Percentiles rank a stretch among this genome's conserved stretches.
These are phyloP conservation scores for Rhizophora apiculata DNA, from an alignment of 345 rosid species.

Conservation along the genomic window DNA sequence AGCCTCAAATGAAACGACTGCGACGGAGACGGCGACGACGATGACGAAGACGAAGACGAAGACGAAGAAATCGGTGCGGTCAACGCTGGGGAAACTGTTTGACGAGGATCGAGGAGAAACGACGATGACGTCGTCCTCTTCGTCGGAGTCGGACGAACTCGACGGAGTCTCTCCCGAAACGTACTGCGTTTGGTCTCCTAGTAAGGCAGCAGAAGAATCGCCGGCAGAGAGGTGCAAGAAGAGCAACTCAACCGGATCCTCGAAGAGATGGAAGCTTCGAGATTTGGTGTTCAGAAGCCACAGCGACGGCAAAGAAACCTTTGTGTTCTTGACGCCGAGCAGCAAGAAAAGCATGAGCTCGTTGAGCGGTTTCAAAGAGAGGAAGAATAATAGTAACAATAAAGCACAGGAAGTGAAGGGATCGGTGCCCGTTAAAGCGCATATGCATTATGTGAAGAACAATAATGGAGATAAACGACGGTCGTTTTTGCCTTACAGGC, in stretches of 20 bases:
- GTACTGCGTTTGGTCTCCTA: conserved; percentile 78
- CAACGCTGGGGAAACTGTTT: conserved; percentile 50
- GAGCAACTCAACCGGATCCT: conserved; percentile 53
- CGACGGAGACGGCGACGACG: neutral
- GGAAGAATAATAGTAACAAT: neutral
- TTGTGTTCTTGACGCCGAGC: conserved; percentile 40
- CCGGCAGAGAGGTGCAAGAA: conserved; percentile 38
- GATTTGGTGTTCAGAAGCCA: conserved; percentile 49
- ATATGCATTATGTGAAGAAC: conserved; percentile 4
- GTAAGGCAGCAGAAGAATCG: conserved; percentile 19
- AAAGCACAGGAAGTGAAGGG: conserved; percentile 6
- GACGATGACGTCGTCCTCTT: conserved; percentile 36
- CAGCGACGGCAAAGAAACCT: conserved; percentile 44
- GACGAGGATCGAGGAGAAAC: conserved; percentile 49
- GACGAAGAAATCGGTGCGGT: conserved; percentile 21
- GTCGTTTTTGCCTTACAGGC: conserved; percentile 44
- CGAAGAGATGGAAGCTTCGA: conserved; percentile 70
- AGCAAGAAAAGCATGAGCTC: too few species aligned
- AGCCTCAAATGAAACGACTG: neutral
- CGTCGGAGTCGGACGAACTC: conserved; percentile 60
- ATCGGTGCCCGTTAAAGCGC: conserved; percentile 4
- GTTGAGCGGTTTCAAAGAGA: neutral
- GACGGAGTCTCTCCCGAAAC: conserved; percentile 42
- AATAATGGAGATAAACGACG: conserved; percentile 41
- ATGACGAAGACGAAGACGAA: neutral